Percentiles rank a stretch among this genome's conserved stretches.
These are phyloP conservation scores for Protea cynaroides DNA, from an alignment of 164 flowering plant species.

Conservation along the genomic window DNA sequence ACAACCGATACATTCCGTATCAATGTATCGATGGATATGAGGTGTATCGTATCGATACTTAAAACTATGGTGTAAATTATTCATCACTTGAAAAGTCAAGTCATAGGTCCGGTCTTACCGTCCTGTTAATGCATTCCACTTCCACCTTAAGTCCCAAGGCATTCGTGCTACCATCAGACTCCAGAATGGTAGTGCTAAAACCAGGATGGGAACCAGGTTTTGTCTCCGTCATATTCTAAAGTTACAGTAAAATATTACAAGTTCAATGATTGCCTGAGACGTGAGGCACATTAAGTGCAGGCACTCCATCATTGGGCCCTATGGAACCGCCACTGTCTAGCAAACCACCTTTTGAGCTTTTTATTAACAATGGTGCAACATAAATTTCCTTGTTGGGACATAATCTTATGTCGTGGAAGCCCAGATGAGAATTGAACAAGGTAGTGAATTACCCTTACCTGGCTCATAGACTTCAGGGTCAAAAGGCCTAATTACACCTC, in stretches of 20 bases:
- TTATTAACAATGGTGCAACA: neutral
- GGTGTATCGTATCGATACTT: no score
- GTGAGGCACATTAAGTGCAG: neutral
- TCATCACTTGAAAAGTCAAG: neutral
- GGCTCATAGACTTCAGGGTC: constrained; percentile 84
- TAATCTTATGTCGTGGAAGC: neutral
- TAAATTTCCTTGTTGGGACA: neutral
- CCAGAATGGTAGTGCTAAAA: no score
- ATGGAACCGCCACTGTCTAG: no score
- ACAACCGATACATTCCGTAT: no score
- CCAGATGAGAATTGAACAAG: neutral
- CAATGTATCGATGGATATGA: no score
- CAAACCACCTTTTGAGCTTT: no score
- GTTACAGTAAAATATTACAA: no score
- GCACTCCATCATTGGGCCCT: neutral
- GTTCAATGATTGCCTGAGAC: no score
- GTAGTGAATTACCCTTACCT: constrained; percentile 33
- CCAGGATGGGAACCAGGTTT: no score
- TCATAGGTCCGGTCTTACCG: neutral
- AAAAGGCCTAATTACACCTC: constrained; percentile 79
- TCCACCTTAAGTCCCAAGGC: neutral
- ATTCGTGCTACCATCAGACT: no score
- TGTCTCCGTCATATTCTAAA: no score
- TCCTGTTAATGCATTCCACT: neutral
- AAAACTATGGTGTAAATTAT: no score